A percentile compares a stretch with the other conserved stretches of the same genome.
phyloP scores from a whole-genome alignment of 2,329 filamentous ascomycete genomes.

The Phoma sp. region DNA sequence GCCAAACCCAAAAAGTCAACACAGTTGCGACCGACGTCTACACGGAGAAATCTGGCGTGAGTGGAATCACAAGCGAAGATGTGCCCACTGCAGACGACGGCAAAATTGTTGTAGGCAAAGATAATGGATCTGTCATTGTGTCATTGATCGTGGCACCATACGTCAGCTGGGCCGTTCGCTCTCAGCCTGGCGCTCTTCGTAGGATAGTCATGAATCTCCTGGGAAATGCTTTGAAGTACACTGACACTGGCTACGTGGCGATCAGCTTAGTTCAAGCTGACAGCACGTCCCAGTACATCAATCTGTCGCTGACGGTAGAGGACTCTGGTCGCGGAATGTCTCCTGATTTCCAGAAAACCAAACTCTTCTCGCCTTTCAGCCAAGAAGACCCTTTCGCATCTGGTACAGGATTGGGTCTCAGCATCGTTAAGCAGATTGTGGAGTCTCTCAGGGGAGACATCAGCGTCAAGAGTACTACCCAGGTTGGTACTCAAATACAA shows the following conservation, averaged over 20 bases:
- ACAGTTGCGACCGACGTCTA: constrained; percentile 23
- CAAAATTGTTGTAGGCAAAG: constrained; percentile 22
- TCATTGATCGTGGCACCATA: constrained; percentile 39
- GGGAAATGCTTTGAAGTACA: constrained; percentile 47
- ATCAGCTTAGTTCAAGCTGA: constrained; percentile 30
- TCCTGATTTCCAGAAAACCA: constrained; percentile 38
- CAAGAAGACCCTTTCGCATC: constrained; percentile 44
- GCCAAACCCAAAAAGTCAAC: constrained; percentile 32
- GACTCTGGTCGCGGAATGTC: constrained; percentile 48
- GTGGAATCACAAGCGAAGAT: constrained; percentile 24
- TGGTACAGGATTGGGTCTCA: constrained; percentile 44
- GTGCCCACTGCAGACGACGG: constrained; percentile 1
- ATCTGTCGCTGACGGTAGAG: constrained; percentile 44
- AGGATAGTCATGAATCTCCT: constrained; percentile 46
- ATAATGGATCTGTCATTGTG: constrained; percentile 33
- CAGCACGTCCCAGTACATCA: constrained; percentile 19
- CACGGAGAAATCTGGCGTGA: constrained; percentile 14
- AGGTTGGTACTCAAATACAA: constrained; percentile 36
- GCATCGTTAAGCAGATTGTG: constrained; percentile 45
- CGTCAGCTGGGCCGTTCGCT: constrained; percentile 38
- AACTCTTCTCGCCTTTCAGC: constrained; percentile 43
- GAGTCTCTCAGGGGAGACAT: constrained; percentile 42
- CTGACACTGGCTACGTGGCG: constrained; percentile 38
- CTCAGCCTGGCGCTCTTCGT: constrained; percentile 39
- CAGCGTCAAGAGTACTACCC: constrained; percentile 35